Conservation (phyloP, 768 basidiomycete genomes). For the Psilocybe azurescens region DNA sequence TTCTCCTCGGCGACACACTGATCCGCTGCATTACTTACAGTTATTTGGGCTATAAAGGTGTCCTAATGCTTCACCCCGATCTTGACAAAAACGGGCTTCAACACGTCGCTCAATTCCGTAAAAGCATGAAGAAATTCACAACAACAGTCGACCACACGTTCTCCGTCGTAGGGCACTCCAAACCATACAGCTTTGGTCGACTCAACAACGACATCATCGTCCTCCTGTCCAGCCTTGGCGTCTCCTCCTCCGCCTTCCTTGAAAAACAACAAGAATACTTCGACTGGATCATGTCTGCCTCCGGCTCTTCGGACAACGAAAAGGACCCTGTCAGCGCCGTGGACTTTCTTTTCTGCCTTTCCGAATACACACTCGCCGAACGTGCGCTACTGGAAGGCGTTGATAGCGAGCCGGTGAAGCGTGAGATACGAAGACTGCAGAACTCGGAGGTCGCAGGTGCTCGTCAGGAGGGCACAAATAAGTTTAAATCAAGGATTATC, state of each 20-base stretch:
- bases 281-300: slow-evolving; percentile 58
- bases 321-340: slow-evolving; percentile 52
- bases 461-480: slow-evolving; percentile 51
- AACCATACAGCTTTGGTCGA: slow-evolving; percentile 66
- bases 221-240: slow-evolving; percentile 66
- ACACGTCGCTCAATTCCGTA: slow-evolving; percentile 60
- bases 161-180: slow-evolving; percentile 69
- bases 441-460: slow-evolving; percentile 55
- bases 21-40: slow-evolving; percentile 32
- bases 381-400: slow-evolving; percentile 59
- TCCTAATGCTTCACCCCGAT: slow-evolving; percentile 69
- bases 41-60: slow-evolving; percentile 76
- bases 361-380: slow-evolving; percentile 54
- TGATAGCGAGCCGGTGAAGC: slow-evolving; percentile 45
- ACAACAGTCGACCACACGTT: slow-evolving; percentile 62
- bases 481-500: slow-evolving; percentile 61
- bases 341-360: slow-evolving; percentile 59
- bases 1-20: background rate
- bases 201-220: slow-evolving; percentile 76
- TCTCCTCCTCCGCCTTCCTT: slow-evolving; percentile 57
- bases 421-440: slow-evolving; percentile 50
- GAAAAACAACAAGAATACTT: slow-evolving; percentile 64
- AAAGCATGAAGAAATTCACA: slow-evolving; percentile 75
- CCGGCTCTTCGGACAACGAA: slow-evolving; percentile 17
- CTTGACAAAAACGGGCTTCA: slow-evolving; percentile 49